These are phyloP conservation scores for Sanguinoderma infundibulare DNA, from an alignment of 1,284 basidiomycete species.

Conservation along the genomic window DNA sequence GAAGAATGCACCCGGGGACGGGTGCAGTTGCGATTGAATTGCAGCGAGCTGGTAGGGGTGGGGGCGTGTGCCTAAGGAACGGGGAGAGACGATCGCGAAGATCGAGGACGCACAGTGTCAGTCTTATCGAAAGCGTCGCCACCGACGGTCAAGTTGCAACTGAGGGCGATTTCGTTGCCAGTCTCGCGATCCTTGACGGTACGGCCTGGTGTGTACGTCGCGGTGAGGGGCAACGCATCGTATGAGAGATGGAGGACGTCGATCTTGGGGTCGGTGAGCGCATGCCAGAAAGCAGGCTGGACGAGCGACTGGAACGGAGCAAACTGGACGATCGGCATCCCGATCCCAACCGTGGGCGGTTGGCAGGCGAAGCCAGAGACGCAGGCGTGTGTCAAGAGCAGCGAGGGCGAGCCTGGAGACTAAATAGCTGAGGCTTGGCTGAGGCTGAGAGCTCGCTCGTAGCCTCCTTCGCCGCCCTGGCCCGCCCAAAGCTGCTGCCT, in stretches of 20 bases:
- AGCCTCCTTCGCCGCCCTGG: too few species aligned
- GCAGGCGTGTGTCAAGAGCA: too few species aligned
- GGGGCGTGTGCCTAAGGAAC: not conserved
- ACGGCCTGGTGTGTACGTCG: conserved; percentile 73
- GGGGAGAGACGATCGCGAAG: not conserved
- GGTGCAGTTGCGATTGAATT: conserved; percentile 53
- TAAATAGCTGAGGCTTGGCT: too few species aligned
- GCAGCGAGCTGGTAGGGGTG: conserved; percentile 45
- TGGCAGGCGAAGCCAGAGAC: too few species aligned
- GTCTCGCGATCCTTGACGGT: conserved; percentile 78
- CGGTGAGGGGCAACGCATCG: conserved; percentile 66
- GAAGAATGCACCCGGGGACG: conserved; percentile 57
- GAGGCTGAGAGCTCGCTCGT: too few species aligned
- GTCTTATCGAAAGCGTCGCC: conserved; percentile 59
- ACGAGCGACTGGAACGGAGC: conserved; percentile 87
- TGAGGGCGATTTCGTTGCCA: conserved; percentile 63
- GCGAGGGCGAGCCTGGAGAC: too few species aligned
- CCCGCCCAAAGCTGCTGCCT: too few species aligned
- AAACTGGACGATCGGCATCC: conserved; percentile 79
- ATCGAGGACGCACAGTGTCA: conserved; percentile 40
- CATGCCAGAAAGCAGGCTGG: conserved; percentile 93
- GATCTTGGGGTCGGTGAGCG: conserved; percentile 88
- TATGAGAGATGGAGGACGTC: conserved; percentile 89
- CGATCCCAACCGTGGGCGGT: too few species aligned
- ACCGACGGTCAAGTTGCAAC: conserved; percentile 63